Evolutionary conservation across 1,139 yeast genomes (phyloP).

Genomic region (Zygoascus hellenicus): DNA sequence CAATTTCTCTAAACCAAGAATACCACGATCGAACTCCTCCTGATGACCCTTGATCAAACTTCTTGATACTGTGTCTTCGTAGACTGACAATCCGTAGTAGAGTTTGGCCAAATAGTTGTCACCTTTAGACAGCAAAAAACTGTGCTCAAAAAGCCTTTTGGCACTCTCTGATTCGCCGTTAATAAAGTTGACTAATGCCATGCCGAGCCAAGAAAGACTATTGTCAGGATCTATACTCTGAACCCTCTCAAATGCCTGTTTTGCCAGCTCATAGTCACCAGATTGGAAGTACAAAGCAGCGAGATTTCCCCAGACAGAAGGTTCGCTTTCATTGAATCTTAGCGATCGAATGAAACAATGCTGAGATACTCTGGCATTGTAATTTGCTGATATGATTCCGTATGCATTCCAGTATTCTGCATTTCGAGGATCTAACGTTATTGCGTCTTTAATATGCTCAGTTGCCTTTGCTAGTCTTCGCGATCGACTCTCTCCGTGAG

Average conservation of each 20-base stretch:
- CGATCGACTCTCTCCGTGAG: constrained; percentile 19
- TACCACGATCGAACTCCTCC: constrained; percentile 40
- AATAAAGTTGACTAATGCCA: constrained; percentile 62
- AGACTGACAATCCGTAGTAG: constrained; percentile 59
- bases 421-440: constrained; percentile 63
- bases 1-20: constrained; percentile 67
- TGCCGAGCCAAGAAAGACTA: constrained; percentile 80
- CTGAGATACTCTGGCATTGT: constrained; percentile 71
- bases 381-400: constrained; percentile 61
- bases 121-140: constrained; percentile 72
- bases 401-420: constrained; percentile 75
- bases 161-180: constrained; percentile 52
- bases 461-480: constrained; percentile 46
- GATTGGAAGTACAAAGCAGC: constrained; percentile 68
- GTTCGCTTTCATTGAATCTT: constrained; percentile 61
- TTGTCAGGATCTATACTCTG: constrained; percentile 78
- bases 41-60: constrained; percentile 11
- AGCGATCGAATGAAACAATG: constrained; percentile 87
- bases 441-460: constrained; percentile 55
- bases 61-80: constrained; percentile 27
- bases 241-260: constrained; percentile 64
- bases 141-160: constrained; percentile 61
- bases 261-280: constrained; percentile 68
- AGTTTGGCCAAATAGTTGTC: constrained; percentile 64
- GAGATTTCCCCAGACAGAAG: constrained; percentile 71